Conservation (phyloP, 2,329 filamentous ascomycete species). For the Trichoderma cornu-damae region DNA sequence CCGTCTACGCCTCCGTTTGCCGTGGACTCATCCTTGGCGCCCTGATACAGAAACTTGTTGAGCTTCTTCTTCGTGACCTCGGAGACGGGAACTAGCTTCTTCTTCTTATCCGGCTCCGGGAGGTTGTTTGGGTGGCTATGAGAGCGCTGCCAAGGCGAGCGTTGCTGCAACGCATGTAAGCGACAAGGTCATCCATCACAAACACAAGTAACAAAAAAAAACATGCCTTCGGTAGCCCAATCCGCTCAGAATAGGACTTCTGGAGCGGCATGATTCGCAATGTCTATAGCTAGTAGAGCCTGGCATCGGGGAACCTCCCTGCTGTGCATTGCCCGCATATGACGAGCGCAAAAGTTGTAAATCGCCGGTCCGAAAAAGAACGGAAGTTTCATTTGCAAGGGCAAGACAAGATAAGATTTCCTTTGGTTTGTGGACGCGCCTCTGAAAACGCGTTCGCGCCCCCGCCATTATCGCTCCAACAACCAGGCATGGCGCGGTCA, state of each 20-base stretch:
- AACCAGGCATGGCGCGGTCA: constrained; percentile 22
- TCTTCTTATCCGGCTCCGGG: constrained; percentile 33
- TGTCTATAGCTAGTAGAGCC: constrained; percentile 21
- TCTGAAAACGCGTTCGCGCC: constrained; percentile 18
- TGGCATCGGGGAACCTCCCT: constrained; percentile 21
- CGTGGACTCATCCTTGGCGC: constrained; percentile 21
- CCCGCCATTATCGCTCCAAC: constrained; percentile 13
- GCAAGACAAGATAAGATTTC: too few relatives aligned
- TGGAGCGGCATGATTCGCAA: constrained; percentile 35
- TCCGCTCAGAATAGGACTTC: constrained; percentile 39
- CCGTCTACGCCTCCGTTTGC: constrained; percentile 22
- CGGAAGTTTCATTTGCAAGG: constrained; percentile 2
- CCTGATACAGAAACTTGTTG: constrained; percentile 48
- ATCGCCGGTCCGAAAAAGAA: background rate
- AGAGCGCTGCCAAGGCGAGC: constrained; percentile 49
- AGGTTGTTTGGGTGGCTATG: constrained; percentile 45
- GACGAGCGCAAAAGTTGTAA: background rate
- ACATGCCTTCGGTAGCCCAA: constrained; percentile 32
- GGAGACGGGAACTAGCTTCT: constrained; percentile 47
- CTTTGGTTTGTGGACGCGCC: constrained; percentile 4
- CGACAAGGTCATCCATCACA: constrained; percentile 8
- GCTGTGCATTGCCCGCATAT: background rate
- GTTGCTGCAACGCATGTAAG: constrained; percentile 29
- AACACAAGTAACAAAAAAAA: constrained; percentile 4
- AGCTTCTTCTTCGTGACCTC: constrained; percentile 57